phyloP scores from a whole-genome alignment of 108 stramenopile genomes.

The Nannochloropsis gaditana region DNA sequence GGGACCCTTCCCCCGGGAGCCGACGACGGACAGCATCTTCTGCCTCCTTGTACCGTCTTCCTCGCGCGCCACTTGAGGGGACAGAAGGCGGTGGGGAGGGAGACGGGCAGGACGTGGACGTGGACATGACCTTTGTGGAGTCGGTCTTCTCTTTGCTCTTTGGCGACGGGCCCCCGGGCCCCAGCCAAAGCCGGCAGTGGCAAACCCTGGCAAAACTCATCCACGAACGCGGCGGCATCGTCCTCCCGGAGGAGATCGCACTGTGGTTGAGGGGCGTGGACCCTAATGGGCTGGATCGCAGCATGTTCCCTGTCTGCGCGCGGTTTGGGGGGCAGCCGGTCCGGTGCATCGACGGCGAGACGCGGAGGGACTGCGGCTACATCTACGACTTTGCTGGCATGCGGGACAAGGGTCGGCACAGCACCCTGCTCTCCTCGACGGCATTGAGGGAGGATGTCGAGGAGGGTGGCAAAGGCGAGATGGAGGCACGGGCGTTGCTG shows the following conservation, averaged over 20 bases:
- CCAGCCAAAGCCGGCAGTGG: background rate
- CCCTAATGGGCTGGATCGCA: background rate
- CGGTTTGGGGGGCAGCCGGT: slow-evolving; percentile 1
- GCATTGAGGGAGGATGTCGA: background rate
- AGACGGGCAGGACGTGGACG: background rate
- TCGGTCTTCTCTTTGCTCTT: background rate
- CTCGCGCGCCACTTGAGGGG: background rate
- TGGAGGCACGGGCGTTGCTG: background rate
- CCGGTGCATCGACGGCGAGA: background rate
- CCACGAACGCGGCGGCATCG: background rate
- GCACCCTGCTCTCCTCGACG: background rate
- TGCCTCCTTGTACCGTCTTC: background rate
- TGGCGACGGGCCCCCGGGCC: background rate
- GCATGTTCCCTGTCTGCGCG: background rate
- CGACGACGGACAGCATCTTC: background rate
- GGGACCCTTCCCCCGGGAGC: background rate
- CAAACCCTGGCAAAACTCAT: background rate
- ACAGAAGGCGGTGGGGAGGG: background rate
- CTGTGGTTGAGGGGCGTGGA: background rate
- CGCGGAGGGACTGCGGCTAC: background rate
- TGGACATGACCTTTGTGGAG: slow-evolving; percentile 8
- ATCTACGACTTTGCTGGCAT: background rate
- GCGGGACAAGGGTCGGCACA: background rate
- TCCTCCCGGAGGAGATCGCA: slow-evolving; percentile 1
- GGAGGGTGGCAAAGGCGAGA: background rate